Evolutionary conservation across 1,139 yeast species (phyloP).

Genomic region (Candida tropicalis): DNA sequence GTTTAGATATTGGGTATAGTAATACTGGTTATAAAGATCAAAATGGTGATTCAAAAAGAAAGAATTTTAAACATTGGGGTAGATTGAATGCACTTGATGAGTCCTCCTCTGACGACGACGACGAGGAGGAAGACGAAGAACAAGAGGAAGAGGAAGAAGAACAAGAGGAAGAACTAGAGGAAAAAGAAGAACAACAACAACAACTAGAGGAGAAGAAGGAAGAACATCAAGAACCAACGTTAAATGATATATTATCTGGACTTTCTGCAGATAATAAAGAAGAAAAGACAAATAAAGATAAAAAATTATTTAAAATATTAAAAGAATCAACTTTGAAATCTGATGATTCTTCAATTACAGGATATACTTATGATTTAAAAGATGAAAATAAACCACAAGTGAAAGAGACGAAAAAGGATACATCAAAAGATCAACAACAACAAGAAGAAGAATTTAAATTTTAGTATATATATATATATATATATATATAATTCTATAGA

Average conservation of each 20-base stretch:
- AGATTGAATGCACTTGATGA: slow-evolving; percentile 38
- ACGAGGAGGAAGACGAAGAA: slow-evolving; percentile 26
- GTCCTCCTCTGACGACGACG: slow-evolving; percentile 36
- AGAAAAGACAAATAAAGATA: slow-evolving; percentile 4
- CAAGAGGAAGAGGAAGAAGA: slow-evolving; percentile 23
- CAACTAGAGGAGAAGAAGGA: slow-evolving; percentile 11
- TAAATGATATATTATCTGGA: slow-evolving; percentile 6
- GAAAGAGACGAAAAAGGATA: neutral
- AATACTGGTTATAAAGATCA: slow-evolving; percentile 39
- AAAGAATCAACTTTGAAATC: slow-evolving; percentile 10
- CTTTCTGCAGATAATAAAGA: slow-evolving; percentile 2
- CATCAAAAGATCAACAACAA: slow-evolving; percentile 6
- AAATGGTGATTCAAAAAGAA: slow-evolving; percentile 19
- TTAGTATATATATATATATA: slow-evolving; percentile 7
- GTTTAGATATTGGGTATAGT: slow-evolving; percentile 44
- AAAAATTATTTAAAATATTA: slow-evolving; percentile 13
- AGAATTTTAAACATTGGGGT: slow-evolving; percentile 42
- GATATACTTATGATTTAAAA: slow-evolving; percentile 8
- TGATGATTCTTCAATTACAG: slow-evolving; percentile 10
- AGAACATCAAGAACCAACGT: slow-evolving; percentile 1
- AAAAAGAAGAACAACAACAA: slow-evolving; percentile 19
- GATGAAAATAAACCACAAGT: neutral
- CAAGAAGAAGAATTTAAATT: slow-evolving; percentile 17
- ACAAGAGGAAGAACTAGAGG: slow-evolving; percentile 22
- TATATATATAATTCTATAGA: neutral